Conservation (phyloP, 2,329 filamentous ascomycete genomes). For the Monilinia fructigena region DNA sequence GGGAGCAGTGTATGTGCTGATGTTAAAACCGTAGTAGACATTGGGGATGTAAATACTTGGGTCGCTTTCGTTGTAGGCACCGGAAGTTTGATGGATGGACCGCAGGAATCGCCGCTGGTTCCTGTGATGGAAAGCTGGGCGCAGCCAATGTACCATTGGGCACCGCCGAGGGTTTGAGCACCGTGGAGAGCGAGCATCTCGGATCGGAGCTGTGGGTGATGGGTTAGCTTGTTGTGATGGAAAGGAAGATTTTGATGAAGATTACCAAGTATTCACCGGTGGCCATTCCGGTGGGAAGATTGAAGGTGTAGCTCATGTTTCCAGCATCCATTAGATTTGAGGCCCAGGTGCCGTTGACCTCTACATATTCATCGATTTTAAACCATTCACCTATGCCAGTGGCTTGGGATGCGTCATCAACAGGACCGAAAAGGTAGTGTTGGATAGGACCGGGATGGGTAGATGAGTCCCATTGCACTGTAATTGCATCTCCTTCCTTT, state of each 20-base stretch:
- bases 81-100: conserved; percentile 32
- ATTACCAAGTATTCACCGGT: conserved; percentile 33
- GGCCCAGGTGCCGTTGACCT: conserved; percentile 38
- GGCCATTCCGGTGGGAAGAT: conserved; percentile 30
- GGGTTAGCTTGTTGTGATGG: neutral
- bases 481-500: conserved; percentile 41
- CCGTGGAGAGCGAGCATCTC: conserved; percentile 36
- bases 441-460: conserved; percentile 44
- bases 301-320: conserved; percentile 34
- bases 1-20: conserved; percentile 30
- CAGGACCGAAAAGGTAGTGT: conserved; percentile 43
- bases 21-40: conserved; percentile 32
- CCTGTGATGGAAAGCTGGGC: conserved; percentile 35
- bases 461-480: conserved; percentile 44
- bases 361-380: conserved; percentile 39
- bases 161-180: conserved; percentile 30
- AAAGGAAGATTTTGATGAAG: neutral
- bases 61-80: conserved; percentile 31
- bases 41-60: conserved; percentile 33
- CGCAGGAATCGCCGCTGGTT: conserved; percentile 24
- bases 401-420: conserved; percentile 34
- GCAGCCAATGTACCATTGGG: conserved; percentile 35
- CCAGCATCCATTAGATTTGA: conserved; percentile 37
- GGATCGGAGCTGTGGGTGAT: conserved; percentile 28
- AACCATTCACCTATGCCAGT: conserved; percentile 40